Evolutionary conservation across 2,329 filamentous ascomycete species (phyloP).

Genomic region (Phoma sp.): DNA sequence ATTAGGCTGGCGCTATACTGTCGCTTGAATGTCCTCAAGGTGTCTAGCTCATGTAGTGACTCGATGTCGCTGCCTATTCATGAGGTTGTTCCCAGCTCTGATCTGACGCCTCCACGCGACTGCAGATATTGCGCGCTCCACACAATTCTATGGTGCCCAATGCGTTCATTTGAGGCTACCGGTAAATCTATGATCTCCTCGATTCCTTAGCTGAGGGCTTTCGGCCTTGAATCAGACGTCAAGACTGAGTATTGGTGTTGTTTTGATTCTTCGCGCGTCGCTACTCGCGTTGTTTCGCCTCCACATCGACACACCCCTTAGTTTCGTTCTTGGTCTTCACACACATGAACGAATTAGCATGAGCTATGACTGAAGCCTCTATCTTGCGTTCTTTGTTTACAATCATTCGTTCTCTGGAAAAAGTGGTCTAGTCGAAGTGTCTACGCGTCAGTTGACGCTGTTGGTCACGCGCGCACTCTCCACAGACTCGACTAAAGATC

Average conservation of each 20-base stretch:
- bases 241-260: not conserved
- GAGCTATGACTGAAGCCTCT: no score
- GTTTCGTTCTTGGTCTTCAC: not conserved
- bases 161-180: not conserved
- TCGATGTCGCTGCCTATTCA: not conserved
- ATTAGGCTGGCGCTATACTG: conserved; percentile 6
- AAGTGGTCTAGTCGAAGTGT: not conserved
- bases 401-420: not conserved
- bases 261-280: conserved; percentile 15
- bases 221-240: not conserved
- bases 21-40: conserved; percentile 1
- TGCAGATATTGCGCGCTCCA: not conserved
- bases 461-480: conserved; percentile 2
- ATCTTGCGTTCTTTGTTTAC: not conserved
- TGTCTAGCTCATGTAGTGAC: not conserved
- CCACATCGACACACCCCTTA: conserved; percentile 1
- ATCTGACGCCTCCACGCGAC: not conserved
- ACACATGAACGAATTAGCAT: not conserved
- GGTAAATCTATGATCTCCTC: not conserved
- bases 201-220: not conserved
- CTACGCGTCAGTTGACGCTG: conserved; percentile 1
- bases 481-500: not conserved
- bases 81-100: conserved; percentile 1
- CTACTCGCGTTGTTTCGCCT: conserved; percentile 16
- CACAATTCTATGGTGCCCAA: not conserved